Evolutionary conservation across 441 rosid species (phyloP).

Genomic region (Adansonia gregorii): DNA sequence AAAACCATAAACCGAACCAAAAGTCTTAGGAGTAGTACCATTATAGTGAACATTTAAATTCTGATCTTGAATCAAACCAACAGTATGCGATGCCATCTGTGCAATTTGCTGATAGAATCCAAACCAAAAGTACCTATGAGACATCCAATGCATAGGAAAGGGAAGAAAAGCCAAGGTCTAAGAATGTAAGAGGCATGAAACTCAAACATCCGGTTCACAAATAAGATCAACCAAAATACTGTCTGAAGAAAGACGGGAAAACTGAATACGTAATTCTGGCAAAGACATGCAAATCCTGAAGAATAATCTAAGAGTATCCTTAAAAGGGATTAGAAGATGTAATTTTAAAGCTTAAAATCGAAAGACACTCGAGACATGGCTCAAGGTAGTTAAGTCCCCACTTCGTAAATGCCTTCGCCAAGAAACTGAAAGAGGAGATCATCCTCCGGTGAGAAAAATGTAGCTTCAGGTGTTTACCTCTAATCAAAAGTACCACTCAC

Average conservation of each 20-base stretch:
- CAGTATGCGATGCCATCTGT: not conserved
- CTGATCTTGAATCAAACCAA: constrained; percentile 6
- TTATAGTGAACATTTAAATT: not conserved
- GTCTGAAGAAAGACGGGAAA: not conserved
- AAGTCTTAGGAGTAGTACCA: not conserved
- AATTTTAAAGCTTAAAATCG: not conserved
- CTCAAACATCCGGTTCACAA: not conserved
- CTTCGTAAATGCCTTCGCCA: no score
- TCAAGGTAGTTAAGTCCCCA: no score
- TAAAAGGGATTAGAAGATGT: not conserved
- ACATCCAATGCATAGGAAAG: not conserved
- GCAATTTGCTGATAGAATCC: not conserved
- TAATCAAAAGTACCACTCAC: not conserved
- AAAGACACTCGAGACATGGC: not conserved
- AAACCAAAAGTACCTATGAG: not conserved
- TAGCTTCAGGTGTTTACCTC: not conserved
- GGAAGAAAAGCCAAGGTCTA: not conserved
- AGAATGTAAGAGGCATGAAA: not conserved
- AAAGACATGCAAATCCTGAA: not conserved
- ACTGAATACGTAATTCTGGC: not conserved
- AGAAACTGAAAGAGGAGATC: no score
- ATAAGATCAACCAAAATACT: not conserved
- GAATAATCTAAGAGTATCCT: not conserved
- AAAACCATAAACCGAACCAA: not conserved
- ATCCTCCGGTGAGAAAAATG: no score